A percentile compares a stretch with the other conserved stretches of the same genome.
Evolutionary conservation across 495 filamentous ascomycete genomes (phyloP).

Genomic region (Penicillium dipodomyicola): DNA sequence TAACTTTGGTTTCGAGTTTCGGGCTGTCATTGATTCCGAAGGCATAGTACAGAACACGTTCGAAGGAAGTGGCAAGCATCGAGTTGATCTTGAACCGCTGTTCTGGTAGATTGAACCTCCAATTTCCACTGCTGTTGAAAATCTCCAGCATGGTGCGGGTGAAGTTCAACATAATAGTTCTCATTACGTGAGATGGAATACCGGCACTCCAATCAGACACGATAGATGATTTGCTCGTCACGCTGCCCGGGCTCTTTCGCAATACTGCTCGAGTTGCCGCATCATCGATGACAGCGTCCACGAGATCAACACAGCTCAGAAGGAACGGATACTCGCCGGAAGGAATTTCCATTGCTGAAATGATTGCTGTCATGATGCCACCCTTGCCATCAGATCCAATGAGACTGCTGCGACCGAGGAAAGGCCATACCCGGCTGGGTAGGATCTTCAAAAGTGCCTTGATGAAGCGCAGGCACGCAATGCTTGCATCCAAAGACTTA

Average conservation of each 20-base stretch:
- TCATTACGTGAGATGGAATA: conserved; percentile 73
- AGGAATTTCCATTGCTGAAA: conserved; percentile 72
- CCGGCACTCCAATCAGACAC: conserved; percentile 61
- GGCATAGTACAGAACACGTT: conserved; percentile 64
- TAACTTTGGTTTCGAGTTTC: conserved; percentile 55
- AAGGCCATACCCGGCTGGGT: conserved; percentile 84
- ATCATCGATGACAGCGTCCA: conserved; percentile 72
- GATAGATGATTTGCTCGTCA: conserved; percentile 50
- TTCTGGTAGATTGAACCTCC: conserved; percentile 70
- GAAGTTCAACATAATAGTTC: conserved; percentile 67
- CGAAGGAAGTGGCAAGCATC: conserved; percentile 63
- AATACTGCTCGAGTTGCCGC: conserved; percentile 68
- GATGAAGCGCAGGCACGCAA: conserved; percentile 77
- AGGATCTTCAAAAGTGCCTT: conserved; percentile 64
- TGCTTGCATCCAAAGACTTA: conserved; percentile 57
- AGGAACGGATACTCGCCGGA: conserved; percentile 76
- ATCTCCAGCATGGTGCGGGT: conserved; percentile 72
- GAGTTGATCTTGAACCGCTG: conserved; percentile 62
- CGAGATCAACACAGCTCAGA: conserved; percentile 65
- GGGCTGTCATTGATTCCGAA: conserved; percentile 66
- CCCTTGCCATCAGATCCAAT: conserved; percentile 69
- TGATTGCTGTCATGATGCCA: conserved; percentile 68
- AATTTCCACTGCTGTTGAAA: conserved; percentile 75
- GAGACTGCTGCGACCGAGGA: conserved; percentile 74
- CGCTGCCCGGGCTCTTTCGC: conserved; percentile 58